Base-by-base conservation (phyloP, 73 alveolate genomes). In the Tetrahymena thermophila region DNA sequence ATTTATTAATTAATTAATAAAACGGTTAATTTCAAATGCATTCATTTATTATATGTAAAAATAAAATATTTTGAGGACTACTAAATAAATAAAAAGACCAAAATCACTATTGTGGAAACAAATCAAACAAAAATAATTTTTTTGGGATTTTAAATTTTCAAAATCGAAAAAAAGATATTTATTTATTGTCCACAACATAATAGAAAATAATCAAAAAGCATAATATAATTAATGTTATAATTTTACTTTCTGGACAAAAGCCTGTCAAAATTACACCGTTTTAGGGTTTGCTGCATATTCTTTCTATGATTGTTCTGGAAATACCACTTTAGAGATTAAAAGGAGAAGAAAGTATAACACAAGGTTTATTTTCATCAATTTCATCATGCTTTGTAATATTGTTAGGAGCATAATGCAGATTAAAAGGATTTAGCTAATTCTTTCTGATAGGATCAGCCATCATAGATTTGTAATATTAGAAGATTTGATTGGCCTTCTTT, bases 201-300 rank as follows among this genome's bases (percentile, higher is more conserved):
- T 94, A 96, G 99, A 96, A 99, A 96, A 44, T 99, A 96, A 83
- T 97, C 98, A 13, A 99, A n/a, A n/a, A n/a, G n/a, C n/a, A n/a
- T n/a, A n/a, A n/a, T 99, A 94, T 98, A 98, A 40, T 40, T 40
- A 9, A 40, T 40, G 10, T 97, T 98, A 98, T 11, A 98, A 97
- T 99, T 99, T 98, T 93, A 99, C 99, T 38, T 99, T 99, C 93
- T 99, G 96, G 4, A 99, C 99, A 98, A 98, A 98, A 56, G 98
- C 99, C n/a, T 98, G 99, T 38, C 94, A 94, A 35, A 99, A 99
- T 56, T 96, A 96, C 84, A 95, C 96, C 58, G 94, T 97, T 93
- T 98, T 97, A 94, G 95, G 96, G 93, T 25, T 95, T 55, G 97
- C 99, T 25, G 98, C 98, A 83, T 96, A 99, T 93, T 97, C 97